A percentile compares a stretch with the other conserved stretches of the same genome.
phyloP scores from a whole-genome alignment of 1,284 basidiomycete species.

The Pholiota adiposa region DNA sequence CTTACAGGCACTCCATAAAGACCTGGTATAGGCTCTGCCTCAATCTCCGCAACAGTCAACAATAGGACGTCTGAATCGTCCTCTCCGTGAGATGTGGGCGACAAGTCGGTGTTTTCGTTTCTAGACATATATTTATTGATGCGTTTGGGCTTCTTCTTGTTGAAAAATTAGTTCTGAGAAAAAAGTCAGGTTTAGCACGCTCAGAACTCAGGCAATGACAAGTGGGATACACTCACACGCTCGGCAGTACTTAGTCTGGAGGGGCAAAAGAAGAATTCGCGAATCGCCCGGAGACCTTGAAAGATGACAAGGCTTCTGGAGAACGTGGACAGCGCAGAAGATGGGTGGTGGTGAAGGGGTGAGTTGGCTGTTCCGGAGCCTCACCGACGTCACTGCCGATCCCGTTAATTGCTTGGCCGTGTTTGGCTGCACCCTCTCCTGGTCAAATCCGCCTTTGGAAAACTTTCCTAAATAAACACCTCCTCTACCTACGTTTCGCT shows the following conservation, averaged over 20 bases:
- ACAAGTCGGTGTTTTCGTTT: constrained; percentile 42
- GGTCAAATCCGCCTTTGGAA: constrained; percentile 1
- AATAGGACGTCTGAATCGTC: constrained; percentile 49
- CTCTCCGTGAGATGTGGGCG: constrained; percentile 46
- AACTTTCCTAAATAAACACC: constrained; percentile 3
- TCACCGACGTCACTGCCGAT: constrained; percentile 6
- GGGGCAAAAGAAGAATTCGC: neutral
- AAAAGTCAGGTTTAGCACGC: constrained; percentile 1
- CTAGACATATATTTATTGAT: constrained; percentile 28
- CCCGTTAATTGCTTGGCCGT: neutral
- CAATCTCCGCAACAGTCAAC: constrained; percentile 40
- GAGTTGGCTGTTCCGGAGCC: constrained; percentile 7
- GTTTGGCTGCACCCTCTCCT: neutral
- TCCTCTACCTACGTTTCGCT: constrained; percentile 1
- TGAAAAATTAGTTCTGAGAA: neutral
- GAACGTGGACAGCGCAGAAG: neutral
- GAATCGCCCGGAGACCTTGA: neutral
- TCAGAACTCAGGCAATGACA: neutral
- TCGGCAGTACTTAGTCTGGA: neutral
- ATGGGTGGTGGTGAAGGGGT: neutral
- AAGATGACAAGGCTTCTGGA: neutral
- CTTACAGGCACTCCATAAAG: constrained; percentile 50
- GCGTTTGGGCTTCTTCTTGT: constrained; percentile 20
- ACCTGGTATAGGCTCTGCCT: constrained; percentile 48
- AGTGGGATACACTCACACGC: constrained; percentile 3